Evolutionary conservation across 139 green algal species (phyloP).

Genomic region (Haematococcus sp.): DNA sequence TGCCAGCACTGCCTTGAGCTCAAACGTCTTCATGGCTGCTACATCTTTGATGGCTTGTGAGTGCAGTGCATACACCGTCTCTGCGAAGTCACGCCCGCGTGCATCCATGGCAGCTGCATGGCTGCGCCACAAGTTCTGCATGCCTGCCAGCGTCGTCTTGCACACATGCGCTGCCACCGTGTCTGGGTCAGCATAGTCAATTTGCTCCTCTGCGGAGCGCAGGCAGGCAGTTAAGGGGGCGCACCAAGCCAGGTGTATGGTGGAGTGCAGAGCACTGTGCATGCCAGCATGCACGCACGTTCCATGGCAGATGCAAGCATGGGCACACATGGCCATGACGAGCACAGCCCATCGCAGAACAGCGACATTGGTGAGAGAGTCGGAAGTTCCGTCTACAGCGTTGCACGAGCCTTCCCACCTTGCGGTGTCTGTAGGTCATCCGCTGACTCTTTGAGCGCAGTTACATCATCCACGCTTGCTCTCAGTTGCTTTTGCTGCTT

Average conservation of each 20-base stretch:
- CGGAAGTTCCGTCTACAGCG: too few species aligned
- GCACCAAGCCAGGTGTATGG: too few species aligned
- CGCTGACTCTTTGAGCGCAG: too few species aligned
- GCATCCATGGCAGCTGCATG: slow-evolving; percentile 36
- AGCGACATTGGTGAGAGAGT: too few species aligned
- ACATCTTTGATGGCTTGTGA: slow-evolving; percentile 31
- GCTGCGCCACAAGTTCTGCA: slow-evolving; percentile 40
- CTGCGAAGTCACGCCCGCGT: slow-evolving; percentile 27
- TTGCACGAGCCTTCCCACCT: too few species aligned
- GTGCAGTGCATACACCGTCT: slow-evolving; percentile 19
- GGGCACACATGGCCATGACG: background rate
- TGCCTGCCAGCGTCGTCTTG: slow-evolving; percentile 31
- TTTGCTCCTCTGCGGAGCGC: background rate
- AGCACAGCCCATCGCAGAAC: background rate
- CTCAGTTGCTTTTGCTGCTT: too few species aligned
- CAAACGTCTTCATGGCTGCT: slow-evolving; percentile 34
- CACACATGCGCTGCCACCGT: slow-evolving; percentile 36
- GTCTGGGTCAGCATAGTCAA: slow-evolving; percentile 37
- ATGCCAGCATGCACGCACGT: background rate
- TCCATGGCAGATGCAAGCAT: background rate
- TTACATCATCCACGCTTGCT: too few species aligned
- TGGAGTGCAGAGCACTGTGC: background rate
- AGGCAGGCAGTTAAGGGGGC: background rate
- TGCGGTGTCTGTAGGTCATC: too few species aligned
- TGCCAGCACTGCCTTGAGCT: slow-evolving; percentile 23